phyloP scores from a whole-genome alignment of 371 early-diverging fungal genomes.

The Mucor indicus region DNA sequence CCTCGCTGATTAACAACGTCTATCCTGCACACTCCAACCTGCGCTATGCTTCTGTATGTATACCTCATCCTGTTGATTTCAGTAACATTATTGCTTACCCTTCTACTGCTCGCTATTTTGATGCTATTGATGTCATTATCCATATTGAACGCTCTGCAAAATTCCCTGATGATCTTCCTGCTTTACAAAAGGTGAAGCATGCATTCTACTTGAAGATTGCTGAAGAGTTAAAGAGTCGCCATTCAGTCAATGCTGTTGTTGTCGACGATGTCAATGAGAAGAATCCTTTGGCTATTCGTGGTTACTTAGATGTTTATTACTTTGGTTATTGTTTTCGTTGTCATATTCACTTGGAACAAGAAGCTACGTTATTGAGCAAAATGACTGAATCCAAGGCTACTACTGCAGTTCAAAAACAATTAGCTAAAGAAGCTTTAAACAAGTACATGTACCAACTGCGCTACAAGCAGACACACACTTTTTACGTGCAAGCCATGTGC shows the following conservation, averaged over 20 bases:
- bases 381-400: slow-evolving; percentile 49
- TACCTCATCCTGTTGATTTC: slow-evolving; percentile 75
- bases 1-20: slow-evolving; percentile 72
- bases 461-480: slow-evolving; percentile 62
- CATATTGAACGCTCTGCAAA: slow-evolving; percentile 80
- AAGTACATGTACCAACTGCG: slow-evolving; percentile 50
- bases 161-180: slow-evolving; percentile 89
- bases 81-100: slow-evolving; percentile 37
- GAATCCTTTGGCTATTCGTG: slow-evolving; percentile 47
- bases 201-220: slow-evolving; percentile 80
- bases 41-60: slow-evolving; percentile 72
- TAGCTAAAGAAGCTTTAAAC: slow-evolving; percentile 48
- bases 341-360: slow-evolving; percentile 70
- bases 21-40: slow-evolving; percentile 65
- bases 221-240: slow-evolving; percentile 43
- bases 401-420: slow-evolving; percentile 34
- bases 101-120: slow-evolving; percentile 60
- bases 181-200: slow-evolving; percentile 87
- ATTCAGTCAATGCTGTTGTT: slow-evolving; percentile 31
- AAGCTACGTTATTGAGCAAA: slow-evolving; percentile 58
- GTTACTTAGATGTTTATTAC: slow-evolving; percentile 68
- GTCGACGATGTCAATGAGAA: slow-evolving; percentile 45
- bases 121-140: slow-evolving; percentile 75
- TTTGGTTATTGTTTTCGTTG: slow-evolving; percentile 75
- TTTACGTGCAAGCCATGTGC: slow-evolving; percentile 67